Evolutionary conservation across 805 yeast genomes (phyloP).

Genomic region (Kluyveromyces lactis): DNA sequence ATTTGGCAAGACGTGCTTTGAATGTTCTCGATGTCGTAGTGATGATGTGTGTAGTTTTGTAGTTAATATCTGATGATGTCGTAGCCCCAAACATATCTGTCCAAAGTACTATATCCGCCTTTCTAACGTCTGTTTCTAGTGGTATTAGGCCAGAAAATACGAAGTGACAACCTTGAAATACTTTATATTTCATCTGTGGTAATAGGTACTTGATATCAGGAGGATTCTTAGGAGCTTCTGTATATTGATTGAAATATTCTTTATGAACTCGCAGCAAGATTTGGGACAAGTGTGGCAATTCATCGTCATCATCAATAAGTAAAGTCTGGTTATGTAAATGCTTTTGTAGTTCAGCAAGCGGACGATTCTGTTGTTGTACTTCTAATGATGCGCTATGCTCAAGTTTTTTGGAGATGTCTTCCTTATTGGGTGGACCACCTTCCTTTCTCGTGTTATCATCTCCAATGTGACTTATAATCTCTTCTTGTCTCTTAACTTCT

Average conservation of each 20-base stretch:
- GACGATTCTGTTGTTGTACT: constrained; percentile 74
- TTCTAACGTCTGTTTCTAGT: constrained; percentile 58
- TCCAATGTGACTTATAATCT: constrained; percentile 25
- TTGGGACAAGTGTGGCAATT: constrained; percentile 52
- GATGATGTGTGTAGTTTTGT: constrained; percentile 79
- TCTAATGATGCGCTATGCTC: constrained; percentile 66
- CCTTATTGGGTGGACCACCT: constrained; percentile 32
- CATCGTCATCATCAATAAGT: constrained; percentile 73
- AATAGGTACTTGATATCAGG: constrained; percentile 67
- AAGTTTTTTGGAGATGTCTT: constrained; percentile 45
- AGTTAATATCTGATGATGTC: constrained; percentile 62
- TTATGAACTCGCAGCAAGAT: constrained; percentile 59
- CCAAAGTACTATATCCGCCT: constrained; percentile 89
- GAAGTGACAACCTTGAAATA: constrained; percentile 60
- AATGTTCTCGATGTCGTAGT: constrained; percentile 74
- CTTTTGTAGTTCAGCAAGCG: constrained; percentile 74
- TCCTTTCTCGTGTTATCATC: constrained; percentile 32
- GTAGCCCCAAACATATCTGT: constrained; percentile 85
- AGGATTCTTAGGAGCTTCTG: constrained; percentile 35
- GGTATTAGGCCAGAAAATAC: constrained; percentile 89
- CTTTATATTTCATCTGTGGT: constrained; percentile 62
- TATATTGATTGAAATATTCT: constrained; percentile 50
- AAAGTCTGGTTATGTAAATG: constrained; percentile 48
- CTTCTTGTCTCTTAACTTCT: constrained; percentile 30
- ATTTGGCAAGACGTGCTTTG: constrained; percentile 74